Percentiles rank a stretch among this genome's conserved stretches.
phyloP scores from a whole-genome alignment of 768 basidiomycete species.

The Suillus paluster region DNA sequence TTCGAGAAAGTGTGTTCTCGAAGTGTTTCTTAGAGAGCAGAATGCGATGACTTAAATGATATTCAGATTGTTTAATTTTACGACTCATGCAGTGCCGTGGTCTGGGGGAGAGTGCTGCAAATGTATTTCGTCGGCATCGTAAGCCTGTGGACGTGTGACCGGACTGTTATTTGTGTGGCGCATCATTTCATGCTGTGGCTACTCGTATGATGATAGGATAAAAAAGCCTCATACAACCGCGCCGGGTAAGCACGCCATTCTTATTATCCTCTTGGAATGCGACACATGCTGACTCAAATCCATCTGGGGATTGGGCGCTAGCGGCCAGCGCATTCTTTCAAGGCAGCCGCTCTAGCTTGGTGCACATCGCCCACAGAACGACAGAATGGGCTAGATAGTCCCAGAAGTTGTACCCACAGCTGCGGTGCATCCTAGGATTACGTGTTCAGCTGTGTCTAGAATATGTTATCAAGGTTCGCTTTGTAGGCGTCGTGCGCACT shows the following conservation, averaged over 20 bases:
- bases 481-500: background rate
- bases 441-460: background rate
- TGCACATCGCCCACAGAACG: background rate
- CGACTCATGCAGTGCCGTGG: too few species aligned
- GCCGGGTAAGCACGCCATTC: background rate
- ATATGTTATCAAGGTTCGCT: background rate
- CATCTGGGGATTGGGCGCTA: background rate
- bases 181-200: background rate
- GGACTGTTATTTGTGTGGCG: background rate
- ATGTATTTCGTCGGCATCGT: background rate
- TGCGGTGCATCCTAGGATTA: constrained; percentile 2
- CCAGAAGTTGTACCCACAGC: constrained; percentile 1
- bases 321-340: background rate
- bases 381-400: background rate
- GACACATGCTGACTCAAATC: background rate
- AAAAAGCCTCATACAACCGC: background rate
- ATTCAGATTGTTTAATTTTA: background rate
- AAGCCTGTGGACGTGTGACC: background rate
- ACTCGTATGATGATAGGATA: background rate
- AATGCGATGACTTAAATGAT: background rate
- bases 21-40: background rate
- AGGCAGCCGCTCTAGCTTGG: background rate
- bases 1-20: background rate
- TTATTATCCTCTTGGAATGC: background rate
- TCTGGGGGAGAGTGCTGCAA: too few species aligned